These are phyloP conservation scores for Aureobasidium vineae DNA, from an alignment of 2,329 filamentous ascomycete genomes.

Conservation along the genomic window DNA sequence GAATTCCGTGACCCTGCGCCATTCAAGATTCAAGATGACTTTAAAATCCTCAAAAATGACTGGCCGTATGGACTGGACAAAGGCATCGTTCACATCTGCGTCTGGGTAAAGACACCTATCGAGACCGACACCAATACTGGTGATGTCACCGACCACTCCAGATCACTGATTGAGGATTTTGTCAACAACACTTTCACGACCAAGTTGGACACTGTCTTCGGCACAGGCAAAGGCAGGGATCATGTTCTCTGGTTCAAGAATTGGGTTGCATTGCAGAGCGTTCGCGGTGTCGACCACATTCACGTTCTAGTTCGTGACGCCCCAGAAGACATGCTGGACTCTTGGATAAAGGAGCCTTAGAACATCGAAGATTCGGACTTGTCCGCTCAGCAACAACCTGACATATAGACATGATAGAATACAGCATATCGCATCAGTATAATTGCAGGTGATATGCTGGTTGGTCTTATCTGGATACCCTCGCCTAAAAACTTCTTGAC, in stretches of 20 bases:
- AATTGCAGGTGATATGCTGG: too few relatives aligned
- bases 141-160: slow-evolving; percentile 53
- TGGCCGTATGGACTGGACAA: slow-evolving; percentile 61
- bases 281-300: slow-evolving; percentile 58
- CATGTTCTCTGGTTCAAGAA: slow-evolving; percentile 66
- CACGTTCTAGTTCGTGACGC: slow-evolving; percentile 55
- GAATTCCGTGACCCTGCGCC: slow-evolving; percentile 49
- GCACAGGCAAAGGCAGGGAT: slow-evolving; percentile 38
- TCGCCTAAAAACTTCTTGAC: neutral
- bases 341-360: slow-evolving; percentile 32
- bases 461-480: neutral
- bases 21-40: slow-evolving; percentile 56
- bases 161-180: slow-evolving; percentile 50
- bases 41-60: slow-evolving; percentile 59
- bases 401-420: neutral
- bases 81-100: slow-evolving; percentile 56
- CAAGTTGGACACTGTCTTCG: slow-evolving; percentile 38
- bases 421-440: neutral
- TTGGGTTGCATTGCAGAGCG: slow-evolving; percentile 60
- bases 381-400: too few relatives aligned
- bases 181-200: slow-evolving; percentile 51
- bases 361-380: neutral
- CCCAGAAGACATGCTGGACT: slow-evolving; percentile 37
- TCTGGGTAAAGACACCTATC: slow-evolving; percentile 57
- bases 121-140: slow-evolving; percentile 48